Percentiles rank a stretch among this genome's conserved stretches.
Conservation (phyloP, 805 yeast genomes). For the Limtongia smithiae region DNA sequence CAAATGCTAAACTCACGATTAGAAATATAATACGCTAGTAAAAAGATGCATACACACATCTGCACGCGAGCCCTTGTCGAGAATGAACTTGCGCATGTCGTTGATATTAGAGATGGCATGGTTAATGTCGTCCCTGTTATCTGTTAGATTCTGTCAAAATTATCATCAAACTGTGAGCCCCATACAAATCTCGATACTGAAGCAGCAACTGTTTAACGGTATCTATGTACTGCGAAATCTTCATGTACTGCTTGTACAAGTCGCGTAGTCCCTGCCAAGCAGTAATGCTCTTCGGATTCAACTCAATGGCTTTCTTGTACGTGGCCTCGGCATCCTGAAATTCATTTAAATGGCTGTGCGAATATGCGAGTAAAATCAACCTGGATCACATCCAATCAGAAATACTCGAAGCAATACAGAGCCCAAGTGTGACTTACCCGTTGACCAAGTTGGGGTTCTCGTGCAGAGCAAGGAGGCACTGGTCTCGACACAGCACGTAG, state of each 20-base stretch:
- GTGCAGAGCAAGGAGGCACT: conserved; percentile 53
- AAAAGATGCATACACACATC: conserved; percentile 18
- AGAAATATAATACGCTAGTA: neutral
- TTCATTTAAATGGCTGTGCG: conserved; percentile 30
- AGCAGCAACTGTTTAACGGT: too few relatives aligned
- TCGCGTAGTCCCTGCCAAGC: conserved; percentile 80
- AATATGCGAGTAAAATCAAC: conserved; percentile 22
- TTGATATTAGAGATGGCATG: conserved; percentile 30
- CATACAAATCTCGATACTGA: conserved; percentile 24
- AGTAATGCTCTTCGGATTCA: conserved; percentile 44
- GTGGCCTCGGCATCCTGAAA: conserved; percentile 49
- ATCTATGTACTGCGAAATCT: conserved; percentile 25
- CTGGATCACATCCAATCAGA: conserved; percentile 15
- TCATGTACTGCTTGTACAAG: conserved; percentile 30
- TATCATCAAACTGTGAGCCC: too few relatives aligned
- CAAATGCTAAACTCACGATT: conserved; percentile 11
- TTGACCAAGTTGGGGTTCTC: conserved; percentile 56
- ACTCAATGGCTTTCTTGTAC: conserved; percentile 45
- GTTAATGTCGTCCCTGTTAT: conserved; percentile 25
- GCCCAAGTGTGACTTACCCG: conserved; percentile 55
- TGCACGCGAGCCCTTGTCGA: conserved; percentile 18
- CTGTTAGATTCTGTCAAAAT: too few relatives aligned
- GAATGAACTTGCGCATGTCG: conserved; percentile 24
- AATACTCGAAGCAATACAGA: too few relatives aligned
- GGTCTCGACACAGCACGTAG: conserved; percentile 57